A percentile compares a stretch with the other conserved stretches of the same genome.
These are phyloP conservation scores for Lophium mytilinum DNA, from an alignment of 495 filamentous ascomycete genomes.

Conservation along the genomic window DNA sequence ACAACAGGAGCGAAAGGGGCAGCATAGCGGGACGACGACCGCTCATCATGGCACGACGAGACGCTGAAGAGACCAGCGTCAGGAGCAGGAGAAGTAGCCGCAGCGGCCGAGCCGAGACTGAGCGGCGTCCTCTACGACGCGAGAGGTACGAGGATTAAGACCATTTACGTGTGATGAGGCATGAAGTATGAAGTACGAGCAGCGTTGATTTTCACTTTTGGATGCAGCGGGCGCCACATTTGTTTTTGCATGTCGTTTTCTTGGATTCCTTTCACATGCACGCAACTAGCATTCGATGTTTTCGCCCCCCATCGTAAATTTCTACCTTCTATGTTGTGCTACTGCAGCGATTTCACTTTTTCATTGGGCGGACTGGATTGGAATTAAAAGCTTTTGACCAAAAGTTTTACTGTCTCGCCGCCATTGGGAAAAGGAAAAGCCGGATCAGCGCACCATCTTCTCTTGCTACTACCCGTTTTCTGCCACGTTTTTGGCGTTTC, in stretches of 20 bases:
- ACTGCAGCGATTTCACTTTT: neutral
- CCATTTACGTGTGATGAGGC: neutral
- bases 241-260: neutral
- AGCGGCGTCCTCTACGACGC: neutral
- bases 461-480: neutral
- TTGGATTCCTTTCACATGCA: no score
- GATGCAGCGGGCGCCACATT: neutral
- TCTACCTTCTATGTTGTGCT: neutral
- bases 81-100: constrained; percentile 12
- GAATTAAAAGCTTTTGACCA: constrained; percentile 15
- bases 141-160: neutral
- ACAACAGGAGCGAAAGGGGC: constrained; percentile 12
- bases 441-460: neutral
- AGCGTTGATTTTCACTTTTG: neutral
- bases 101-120: neutral
- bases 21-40: constrained; percentile 3
- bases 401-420: constrained; percentile 9
- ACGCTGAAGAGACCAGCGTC: constrained; percentile 15
- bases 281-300: neutral
- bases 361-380: constrained; percentile 20
- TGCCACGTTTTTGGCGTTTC: neutral
- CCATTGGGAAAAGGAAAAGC: constrained; percentile 7
- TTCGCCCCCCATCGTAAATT: constrained; percentile 3
- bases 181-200: neutral
- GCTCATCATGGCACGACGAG: neutral